These are phyloP conservation scores for Diplosphaera chodatii DNA, from an alignment of 139 green algal genomes.

Conservation along the genomic window DNA sequence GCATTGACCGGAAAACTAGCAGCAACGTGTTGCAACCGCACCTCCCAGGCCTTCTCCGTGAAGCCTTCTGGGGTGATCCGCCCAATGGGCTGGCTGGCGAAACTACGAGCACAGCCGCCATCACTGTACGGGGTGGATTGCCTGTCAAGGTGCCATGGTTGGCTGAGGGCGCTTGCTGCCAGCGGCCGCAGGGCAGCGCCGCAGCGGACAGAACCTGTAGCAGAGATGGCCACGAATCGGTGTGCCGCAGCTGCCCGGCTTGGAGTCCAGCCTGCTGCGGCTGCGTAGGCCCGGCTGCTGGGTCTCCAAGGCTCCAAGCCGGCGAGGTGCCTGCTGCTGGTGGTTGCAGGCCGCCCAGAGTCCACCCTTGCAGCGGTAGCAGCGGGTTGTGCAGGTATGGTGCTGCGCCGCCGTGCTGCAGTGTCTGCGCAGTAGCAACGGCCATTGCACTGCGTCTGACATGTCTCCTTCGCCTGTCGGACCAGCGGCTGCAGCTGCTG, in stretches of 20 bases:
- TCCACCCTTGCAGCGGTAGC: too few relatives aligned
- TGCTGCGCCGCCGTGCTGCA: too few relatives aligned
- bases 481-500: background rate
- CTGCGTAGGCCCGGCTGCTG: background rate
- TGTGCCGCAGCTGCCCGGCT: too few relatives aligned
- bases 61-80: slow-evolving; percentile 70
- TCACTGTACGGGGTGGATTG: too few relatives aligned
- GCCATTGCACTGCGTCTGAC: too few relatives aligned
- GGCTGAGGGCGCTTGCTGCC: background rate
- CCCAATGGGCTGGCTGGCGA: background rate
- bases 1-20: too few relatives aligned
- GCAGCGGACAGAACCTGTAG: background rate
- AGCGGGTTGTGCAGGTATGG: too few relatives aligned
- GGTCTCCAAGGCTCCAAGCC: too few relatives aligned
- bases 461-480: background rate
- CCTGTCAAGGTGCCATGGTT: background rate
- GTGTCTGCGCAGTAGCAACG: too few relatives aligned
- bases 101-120: too few relatives aligned
- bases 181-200: background rate
- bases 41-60: slow-evolving; percentile 83
- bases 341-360: background rate
- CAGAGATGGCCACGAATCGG: too few relatives aligned
- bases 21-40: background rate
- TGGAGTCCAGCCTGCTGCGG: background rate
- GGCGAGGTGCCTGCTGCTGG: background rate